A percentile compares a stretch with the other conserved stretches of the same genome.
Conservation (phyloP, 768 basidiomycete species). For the Calocera cornea region DNA sequence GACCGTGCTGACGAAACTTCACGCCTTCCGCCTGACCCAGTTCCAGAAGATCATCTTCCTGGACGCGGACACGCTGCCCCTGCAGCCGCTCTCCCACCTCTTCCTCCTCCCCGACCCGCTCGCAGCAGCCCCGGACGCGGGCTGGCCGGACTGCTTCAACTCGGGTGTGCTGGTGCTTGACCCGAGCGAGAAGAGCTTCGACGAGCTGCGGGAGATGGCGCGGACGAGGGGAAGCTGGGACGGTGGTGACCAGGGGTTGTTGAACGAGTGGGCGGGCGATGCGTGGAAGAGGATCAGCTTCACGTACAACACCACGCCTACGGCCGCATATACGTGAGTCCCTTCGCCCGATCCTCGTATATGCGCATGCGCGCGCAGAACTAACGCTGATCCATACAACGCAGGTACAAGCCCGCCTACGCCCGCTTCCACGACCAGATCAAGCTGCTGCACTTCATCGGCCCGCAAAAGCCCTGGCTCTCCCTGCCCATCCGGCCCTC, state of each 20-base stretch:
- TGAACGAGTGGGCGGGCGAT: constrained; percentile 84
- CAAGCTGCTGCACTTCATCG: constrained; percentile 84
- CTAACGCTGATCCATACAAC: constrained; percentile 17
- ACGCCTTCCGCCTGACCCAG: constrained; percentile 82
- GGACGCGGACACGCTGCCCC: constrained; percentile 81
- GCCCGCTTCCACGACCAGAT: constrained; percentile 82
- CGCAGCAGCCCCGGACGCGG: constrained; percentile 89
- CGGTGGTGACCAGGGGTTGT: constrained; percentile 94
- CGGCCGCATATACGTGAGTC: constrained; percentile 87
- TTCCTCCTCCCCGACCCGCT: constrained; percentile 64
- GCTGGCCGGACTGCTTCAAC: constrained; percentile 99
- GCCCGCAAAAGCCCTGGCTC: constrained; percentile 90
- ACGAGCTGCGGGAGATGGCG: constrained; percentile 53
- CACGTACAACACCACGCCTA: constrained; percentile 95
- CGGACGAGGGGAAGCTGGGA: constrained; percentile 82
- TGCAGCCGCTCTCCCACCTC: constrained; percentile 83
- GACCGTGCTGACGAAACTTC: constrained; percentile 90
- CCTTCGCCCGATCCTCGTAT: too few species aligned
- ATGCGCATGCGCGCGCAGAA: neutral
- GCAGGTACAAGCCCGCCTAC: constrained; percentile 91
- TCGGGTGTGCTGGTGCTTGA: constrained; percentile 84
- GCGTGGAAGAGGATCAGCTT: constrained; percentile 93
- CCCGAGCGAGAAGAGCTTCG: constrained; percentile 73
- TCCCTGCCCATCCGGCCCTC: constrained; percentile 57
- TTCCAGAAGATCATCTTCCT: constrained; percentile 80